These are phyloP conservation scores for Didymella segeticola DNA, from an alignment of 2,329 filamentous ascomycete species.

Conservation along the genomic window DNA sequence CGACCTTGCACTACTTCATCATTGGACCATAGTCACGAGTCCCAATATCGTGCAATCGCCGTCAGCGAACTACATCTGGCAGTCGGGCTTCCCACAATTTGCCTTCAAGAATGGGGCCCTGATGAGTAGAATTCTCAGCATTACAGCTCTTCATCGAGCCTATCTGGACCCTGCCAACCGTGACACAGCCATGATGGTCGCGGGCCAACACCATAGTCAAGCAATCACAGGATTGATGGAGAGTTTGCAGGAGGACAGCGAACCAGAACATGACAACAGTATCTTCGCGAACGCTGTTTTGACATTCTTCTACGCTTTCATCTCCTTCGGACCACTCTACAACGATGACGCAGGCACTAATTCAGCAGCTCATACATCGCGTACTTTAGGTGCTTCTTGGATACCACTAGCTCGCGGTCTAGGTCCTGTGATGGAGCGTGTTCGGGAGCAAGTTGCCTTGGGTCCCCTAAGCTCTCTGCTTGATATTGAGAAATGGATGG, in stretches of 20 bases:
- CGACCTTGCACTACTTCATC: conserved; percentile 25
- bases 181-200: conserved; percentile 9
- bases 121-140: conserved; percentile 25
- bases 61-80: conserved; percentile 22
- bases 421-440: conserved; percentile 11
- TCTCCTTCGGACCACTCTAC: conserved; percentile 25
- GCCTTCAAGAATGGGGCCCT: conserved; percentile 17
- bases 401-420: conserved; percentile 28
- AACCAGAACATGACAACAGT: conserved; percentile 6
- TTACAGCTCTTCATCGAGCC: conserved; percentile 22
- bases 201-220: conserved; percentile 21
- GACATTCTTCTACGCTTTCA: conserved; percentile 21
- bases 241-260: conserved; percentile 4
- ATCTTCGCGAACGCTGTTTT: conserved; percentile 21
- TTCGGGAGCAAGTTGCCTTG: conserved; percentile 11
- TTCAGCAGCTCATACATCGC: conserved; percentile 10
- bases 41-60: conserved; percentile 18
- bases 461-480: conserved; percentile 26
- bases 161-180: conserved; percentile 21
- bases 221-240: conserved; percentile 20
- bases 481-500: conserved; percentile 19
- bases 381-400: conserved; percentile 28
- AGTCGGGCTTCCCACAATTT: conserved; percentile 16
- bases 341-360: conserved; percentile 1
- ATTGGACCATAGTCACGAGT: conserved; percentile 25